Evolutionary conservation across 202 grass and related monocot species (phyloP).

Genomic region (Setaria italica): DNA sequence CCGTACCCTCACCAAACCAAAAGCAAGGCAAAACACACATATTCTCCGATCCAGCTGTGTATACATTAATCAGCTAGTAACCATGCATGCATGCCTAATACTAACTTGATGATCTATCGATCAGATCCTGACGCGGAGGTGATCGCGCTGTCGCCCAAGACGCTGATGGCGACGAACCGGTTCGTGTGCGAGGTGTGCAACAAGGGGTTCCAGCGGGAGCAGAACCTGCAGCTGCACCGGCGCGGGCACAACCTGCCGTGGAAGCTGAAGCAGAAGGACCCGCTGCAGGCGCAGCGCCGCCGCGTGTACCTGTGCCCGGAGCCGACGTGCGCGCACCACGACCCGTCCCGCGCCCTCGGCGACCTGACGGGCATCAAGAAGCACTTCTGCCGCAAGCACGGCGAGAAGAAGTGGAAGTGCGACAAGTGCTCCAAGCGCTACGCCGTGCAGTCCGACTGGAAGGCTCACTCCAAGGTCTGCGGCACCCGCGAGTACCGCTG

Average conservation of each 20-base stretch:
- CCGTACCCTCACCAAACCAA: slow-evolving; percentile 45
- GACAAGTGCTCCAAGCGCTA: slow-evolving; percentile 99
- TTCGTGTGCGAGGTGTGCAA: slow-evolving; percentile 98
- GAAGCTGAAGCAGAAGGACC: slow-evolving; percentile 97
- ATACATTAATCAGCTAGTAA: not conserved
- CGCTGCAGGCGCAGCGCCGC: slow-evolving; percentile 57
- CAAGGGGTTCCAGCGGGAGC: slow-evolving; percentile 98
- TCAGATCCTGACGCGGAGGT: slow-evolving; percentile 81
- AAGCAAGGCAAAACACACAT: slow-evolving; percentile 15
- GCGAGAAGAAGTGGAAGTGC: slow-evolving; percentile 99
- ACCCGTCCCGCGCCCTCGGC: slow-evolving; percentile 85
- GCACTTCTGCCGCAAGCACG: slow-evolving; percentile 99
- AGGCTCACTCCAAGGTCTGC: slow-evolving; percentile 81
- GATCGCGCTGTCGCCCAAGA: slow-evolving; percentile 83
- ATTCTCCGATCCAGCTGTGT: not conserved
- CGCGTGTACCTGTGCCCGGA: slow-evolving; percentile 95
- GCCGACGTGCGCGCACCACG: slow-evolving; percentile 92
- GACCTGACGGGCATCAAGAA: slow-evolving; percentile 99
- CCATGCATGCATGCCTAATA: not conserved
- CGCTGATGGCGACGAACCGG: slow-evolving; percentile 93
- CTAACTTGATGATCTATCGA: too few species aligned
- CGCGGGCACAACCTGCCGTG: slow-evolving; percentile 97
- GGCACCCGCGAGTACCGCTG: slow-evolving; percentile 80
- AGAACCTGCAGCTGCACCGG: slow-evolving; percentile 99
- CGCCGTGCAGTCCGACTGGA: slow-evolving; percentile 92